Evolutionary conservation across 2,329 filamentous ascomycete genomes (phyloP).

Genomic region (Coniochaeta pulveracea): DNA sequence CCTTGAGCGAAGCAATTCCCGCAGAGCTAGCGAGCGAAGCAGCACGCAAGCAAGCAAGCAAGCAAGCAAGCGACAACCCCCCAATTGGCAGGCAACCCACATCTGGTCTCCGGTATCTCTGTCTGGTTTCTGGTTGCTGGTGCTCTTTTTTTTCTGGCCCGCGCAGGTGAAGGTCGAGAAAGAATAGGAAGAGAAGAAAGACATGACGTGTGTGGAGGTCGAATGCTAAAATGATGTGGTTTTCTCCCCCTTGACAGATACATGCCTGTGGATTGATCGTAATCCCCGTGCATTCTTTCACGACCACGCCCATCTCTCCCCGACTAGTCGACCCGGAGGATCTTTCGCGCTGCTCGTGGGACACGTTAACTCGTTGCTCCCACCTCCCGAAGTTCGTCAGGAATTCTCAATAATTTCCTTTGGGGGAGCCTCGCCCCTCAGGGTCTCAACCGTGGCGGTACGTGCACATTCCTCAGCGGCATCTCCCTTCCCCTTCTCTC

Average conservation of each 20-base stretch:
- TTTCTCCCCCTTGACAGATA: conserved; percentile 25
- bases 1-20: too few species aligned
- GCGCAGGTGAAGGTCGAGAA: too few species aligned
- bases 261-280: conserved; percentile 24
- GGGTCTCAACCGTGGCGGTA: conserved; percentile 37
- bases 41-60: too few species aligned
- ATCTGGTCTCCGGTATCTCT: too few species aligned
- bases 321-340: conserved; percentile 25
- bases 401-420: conserved; percentile 37
- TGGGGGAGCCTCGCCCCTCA: conserved; percentile 20
- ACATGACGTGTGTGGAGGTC: conserved; percentile 6
- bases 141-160: too few species aligned
- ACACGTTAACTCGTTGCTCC: conserved; percentile 57
- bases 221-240: conserved; percentile 16
- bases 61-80: too few species aligned
- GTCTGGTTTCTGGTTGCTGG: too few species aligned
- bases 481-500: conserved; percentile 8
- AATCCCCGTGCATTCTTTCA: conserved; percentile 18
- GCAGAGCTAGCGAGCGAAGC: too few species aligned
- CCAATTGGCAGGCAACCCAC: too few species aligned
- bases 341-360: conserved; percentile 37
- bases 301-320: conserved; percentile 27
- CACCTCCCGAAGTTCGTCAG: conserved; percentile 32
- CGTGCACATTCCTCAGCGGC: conserved; percentile 20
- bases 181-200: neutral